Evolutionary conservation across 805 yeast species (phyloP).

Genomic region (Diddensiella transvaalensis): DNA sequence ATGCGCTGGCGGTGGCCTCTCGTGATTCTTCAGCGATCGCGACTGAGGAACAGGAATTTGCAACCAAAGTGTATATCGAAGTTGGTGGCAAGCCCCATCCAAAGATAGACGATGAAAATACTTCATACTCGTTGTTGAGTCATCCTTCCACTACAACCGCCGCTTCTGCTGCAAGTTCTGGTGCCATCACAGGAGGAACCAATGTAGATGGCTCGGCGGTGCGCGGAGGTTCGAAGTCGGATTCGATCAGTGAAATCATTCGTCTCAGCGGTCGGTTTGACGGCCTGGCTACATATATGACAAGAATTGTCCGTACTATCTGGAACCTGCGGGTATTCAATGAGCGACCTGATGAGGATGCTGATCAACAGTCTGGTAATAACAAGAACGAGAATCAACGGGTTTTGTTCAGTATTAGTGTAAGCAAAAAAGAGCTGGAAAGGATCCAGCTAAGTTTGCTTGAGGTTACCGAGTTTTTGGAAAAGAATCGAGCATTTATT

Average conservation of each 20-base stretch:
- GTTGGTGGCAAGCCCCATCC: constrained; percentile 35
- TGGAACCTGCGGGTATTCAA: constrained; percentile 75
- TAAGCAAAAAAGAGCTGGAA: constrained; percentile 25
- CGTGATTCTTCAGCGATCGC: constrained; percentile 38
- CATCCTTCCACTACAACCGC: constrained; percentile 1
- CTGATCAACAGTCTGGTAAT: constrained; percentile 15
- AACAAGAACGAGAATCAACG: background rate
- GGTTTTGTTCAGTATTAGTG: constrained; percentile 19
- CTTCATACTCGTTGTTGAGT: constrained; percentile 7
- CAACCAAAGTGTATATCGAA: constrained; percentile 33
- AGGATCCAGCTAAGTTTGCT: constrained; percentile 30
- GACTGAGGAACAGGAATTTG: constrained; percentile 36
- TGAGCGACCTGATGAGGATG: constrained; percentile 14
- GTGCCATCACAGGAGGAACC: background rate
- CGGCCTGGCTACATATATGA: constrained; percentile 74
- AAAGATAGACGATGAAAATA: constrained; percentile 27
- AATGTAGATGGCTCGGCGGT: background rate
- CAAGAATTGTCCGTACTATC: constrained; percentile 71
- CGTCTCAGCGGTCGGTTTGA: constrained; percentile 86
- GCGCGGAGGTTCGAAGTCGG: background rate
- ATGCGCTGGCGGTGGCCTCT: constrained; percentile 75
- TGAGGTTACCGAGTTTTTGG: constrained; percentile 37
- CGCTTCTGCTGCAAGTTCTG: constrained; percentile 5
- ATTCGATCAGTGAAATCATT: constrained; percentile 39
- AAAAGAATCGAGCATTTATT: constrained; percentile 43